Evolutionary conservation across 1,139 yeast species (phyloP).

Genomic region (Pneumocystis murina): DNA sequence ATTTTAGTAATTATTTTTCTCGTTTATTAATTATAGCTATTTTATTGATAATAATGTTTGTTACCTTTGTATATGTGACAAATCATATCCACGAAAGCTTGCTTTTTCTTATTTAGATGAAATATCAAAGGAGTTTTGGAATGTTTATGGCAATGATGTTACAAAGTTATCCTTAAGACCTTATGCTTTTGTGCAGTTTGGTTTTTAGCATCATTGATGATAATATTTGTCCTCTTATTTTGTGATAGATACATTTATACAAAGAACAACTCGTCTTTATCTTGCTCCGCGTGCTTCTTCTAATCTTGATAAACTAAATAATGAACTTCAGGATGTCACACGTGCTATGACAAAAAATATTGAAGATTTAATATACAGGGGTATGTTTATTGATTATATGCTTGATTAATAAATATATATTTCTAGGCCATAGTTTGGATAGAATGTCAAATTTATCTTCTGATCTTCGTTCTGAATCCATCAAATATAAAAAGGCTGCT

Average conservation of each 20-base stretch:
- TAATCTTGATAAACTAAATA: slow-evolving; percentile 70
- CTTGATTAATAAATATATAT: neutral
- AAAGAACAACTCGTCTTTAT: slow-evolving; percentile 74
- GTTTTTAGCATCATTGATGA: slow-evolving; percentile 5
- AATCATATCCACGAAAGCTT: slow-evolving; percentile 69
- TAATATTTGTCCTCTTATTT: neutral
- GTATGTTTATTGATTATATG: slow-evolving; percentile 67
- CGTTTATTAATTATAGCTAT: slow-evolving; percentile 27
- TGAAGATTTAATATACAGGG: slow-evolving; percentile 84
- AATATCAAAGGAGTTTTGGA: slow-evolving; percentile 64
- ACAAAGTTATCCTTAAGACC: slow-evolving; percentile 55
- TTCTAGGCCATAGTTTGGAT: slow-evolving; percentile 16
- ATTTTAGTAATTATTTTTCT: neutral
- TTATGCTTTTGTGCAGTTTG: slow-evolving; percentile 80
- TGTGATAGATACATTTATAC: slow-evolving; percentile 44
- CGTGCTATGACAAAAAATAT: slow-evolving; percentile 92
- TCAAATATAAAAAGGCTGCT: slow-evolving; percentile 80
- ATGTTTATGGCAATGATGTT: slow-evolving; percentile 64
- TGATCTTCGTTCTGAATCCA: slow-evolving; percentile 64
- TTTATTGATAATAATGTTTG: slow-evolving; percentile 48
- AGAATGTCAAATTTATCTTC: slow-evolving; percentile 74
- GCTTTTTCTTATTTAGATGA: slow-evolving; percentile 80
- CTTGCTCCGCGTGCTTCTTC: slow-evolving; percentile 84
- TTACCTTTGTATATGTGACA: slow-evolving; percentile 63
- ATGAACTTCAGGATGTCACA: slow-evolving; percentile 83